These are phyloP conservation scores for Arthroderma sp. DNA, from an alignment of 2,329 filamentous ascomycete genomes.

Conservation along the genomic window DNA sequence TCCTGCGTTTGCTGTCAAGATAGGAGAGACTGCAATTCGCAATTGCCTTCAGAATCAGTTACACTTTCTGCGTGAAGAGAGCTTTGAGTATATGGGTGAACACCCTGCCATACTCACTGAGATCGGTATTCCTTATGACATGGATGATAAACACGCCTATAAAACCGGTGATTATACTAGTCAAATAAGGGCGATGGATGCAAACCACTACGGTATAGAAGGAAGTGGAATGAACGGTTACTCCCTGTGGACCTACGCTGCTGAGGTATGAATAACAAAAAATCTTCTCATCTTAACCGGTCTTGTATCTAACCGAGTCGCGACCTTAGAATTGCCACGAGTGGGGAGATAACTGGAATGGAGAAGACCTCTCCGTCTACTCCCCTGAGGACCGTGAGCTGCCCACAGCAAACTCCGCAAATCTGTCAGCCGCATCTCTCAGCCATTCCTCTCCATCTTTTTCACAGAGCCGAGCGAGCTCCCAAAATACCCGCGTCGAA, in stretches of 20 bases:
- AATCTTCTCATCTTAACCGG: background rate
- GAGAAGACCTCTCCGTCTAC: conserved; percentile 85
- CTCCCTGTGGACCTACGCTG: conserved; percentile 77
- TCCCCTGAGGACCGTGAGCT: conserved; percentile 66
- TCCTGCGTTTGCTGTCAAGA: conserved; percentile 80
- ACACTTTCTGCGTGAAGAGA: conserved; percentile 68
- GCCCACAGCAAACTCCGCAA: conserved; percentile 22
- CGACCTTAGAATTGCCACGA: conserved; percentile 62
- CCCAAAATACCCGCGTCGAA: conserved; percentile 43
- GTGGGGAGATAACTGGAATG: conserved; percentile 92
- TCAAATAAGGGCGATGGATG: conserved; percentile 84
- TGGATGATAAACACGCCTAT: conserved; percentile 94
- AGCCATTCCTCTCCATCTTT: conserved; percentile 38
- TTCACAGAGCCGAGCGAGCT: conserved; percentile 38
- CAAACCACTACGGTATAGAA: conserved; percentile 88
- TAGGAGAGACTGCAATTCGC: conserved; percentile 85
- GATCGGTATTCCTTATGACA: conserved; percentile 96
- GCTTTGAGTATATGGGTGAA: conserved; percentile 71
- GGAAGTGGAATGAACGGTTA: conserved; percentile 72
- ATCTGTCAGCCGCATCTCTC: conserved; percentile 24
- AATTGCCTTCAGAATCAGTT: conserved; percentile 89
- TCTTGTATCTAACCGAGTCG: background rate
- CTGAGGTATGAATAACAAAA: conserved; percentile 40
- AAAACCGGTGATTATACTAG: conserved; percentile 90
- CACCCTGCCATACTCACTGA: conserved; percentile 86